Evolutionary conservation across 805 yeast genomes (phyloP), one percentile per base, ranked within the genome.

Genomic region (Zygosaccharomyces rouxii): DNA sequence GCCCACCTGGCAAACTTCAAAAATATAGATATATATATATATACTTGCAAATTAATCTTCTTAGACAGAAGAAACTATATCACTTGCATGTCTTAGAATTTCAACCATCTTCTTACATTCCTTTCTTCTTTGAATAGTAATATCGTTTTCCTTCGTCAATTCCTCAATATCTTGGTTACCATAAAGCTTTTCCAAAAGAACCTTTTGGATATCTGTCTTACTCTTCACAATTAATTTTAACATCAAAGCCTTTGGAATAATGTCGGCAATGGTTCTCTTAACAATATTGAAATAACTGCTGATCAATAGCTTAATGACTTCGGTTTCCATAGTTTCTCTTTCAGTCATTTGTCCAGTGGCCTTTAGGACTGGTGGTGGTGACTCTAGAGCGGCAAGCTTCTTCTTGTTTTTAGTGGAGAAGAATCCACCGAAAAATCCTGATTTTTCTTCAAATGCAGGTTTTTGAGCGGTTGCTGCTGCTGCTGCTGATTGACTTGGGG

Each of bases 41-140:
- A 33, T 9, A 10, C 13, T 23, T 14, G 35, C 43, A 39, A 39
- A 7, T 26, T 26, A 26, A 25, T 14, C 30, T 9, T 16, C 16
- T 41, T 45, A 70, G 26, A 71, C 74, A 31, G 72, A 66, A 1
- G 73, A 68, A 26, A 94, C 97, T 67, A 94, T 90, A 66, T 86
- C 95, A 58, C 88, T 81, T 23, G 98, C 99, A 68, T 89, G 83
- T 62, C 75, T 80, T 69, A 94, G 77, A 44, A 92, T 92, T 58
- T 86, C 94, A 49, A 94, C 96, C 98, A 94, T 94, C 76, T 86
- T 87, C 66, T 83, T 73, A 69, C 97, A 90, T 70, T 94, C 98
- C 64, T 84, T 85, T 71, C 99, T 84, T 76, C 96, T 84, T 69
- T 89, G 95, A 52, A 89, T 89, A 0, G 97, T 94, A 46, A 80